Conservation (phyloP, 1,284 basidiomycete genomes). For the Xerocomus nothofagi region DNA sequence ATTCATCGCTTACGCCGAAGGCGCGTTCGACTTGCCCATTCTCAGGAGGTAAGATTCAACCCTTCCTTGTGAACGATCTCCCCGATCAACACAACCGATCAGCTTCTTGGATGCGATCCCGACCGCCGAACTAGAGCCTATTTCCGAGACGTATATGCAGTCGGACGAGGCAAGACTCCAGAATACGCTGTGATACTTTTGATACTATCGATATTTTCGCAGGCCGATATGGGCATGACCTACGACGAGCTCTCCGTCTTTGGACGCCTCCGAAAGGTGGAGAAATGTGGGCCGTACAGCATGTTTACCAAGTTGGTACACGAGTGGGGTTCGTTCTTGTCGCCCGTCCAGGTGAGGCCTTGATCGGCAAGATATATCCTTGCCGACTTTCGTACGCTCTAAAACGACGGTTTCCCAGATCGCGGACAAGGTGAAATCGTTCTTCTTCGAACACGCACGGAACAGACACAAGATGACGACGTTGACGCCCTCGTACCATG, state of each 20-base stretch:
- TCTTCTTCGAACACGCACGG: conserved; percentile 96
- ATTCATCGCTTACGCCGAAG: conserved; percentile 87
- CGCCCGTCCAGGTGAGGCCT: conserved; percentile 71
- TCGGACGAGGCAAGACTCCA: conserved; percentile 76
- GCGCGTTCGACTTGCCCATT: conserved; percentile 82
- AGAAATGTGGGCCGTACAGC: conserved; percentile 96
- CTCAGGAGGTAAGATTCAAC: conserved; percentile 59
- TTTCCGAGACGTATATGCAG: conserved; percentile 91
- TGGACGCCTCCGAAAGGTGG: conserved; percentile 91
- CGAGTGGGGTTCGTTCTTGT: conserved; percentile 85
- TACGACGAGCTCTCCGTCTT: conserved; percentile 96
- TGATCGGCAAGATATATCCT: background rate
- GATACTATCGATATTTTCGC: background rate
- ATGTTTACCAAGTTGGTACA: conserved; percentile 94
- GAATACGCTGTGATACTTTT: background rate
- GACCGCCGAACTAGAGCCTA: conserved; percentile 96
- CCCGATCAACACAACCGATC: background rate
- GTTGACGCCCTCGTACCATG: conserved; percentile 94
- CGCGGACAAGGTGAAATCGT: conserved; percentile 95
- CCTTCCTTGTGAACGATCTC: background rate
- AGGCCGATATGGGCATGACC: conserved; percentile 99
- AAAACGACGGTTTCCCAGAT: conserved; percentile 58
- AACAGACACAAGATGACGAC: conserved; percentile 99
- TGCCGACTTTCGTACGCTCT: background rate
- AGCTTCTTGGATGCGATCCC: conserved; percentile 93